These are phyloP conservation scores for Epipyxis sp. DNA, from an alignment of 108 stramenopile genomes.

Conservation along the genomic window DNA sequence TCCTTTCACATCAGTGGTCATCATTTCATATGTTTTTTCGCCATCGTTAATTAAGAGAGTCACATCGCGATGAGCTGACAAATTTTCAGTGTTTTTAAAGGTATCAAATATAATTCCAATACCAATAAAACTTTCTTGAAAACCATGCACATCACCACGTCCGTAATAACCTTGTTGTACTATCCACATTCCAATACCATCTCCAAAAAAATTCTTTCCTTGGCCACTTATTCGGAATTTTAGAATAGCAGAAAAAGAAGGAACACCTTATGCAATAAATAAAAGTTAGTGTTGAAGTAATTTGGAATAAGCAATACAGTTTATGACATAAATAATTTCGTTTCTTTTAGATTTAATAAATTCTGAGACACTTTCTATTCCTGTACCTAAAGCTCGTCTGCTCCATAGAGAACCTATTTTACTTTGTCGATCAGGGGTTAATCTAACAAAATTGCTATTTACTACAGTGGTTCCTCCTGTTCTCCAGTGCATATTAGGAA, in stretches of 20 bases:
- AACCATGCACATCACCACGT: slow-evolving; percentile 50
- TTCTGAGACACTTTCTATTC: too few species aligned
- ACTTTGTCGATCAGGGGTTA: slow-evolving; percentile 57
- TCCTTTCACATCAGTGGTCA: slow-evolving; percentile 15
- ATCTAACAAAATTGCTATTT: slow-evolving; percentile 55
- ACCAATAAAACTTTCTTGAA: slow-evolving; percentile 46
- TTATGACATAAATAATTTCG: too few species aligned
- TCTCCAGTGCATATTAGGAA: slow-evolving; percentile 3
- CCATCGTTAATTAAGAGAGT: slow-evolving; percentile 55
- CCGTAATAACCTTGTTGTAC: slow-evolving; percentile 18
- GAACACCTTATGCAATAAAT: too few species aligned
- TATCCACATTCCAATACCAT: slow-evolving; percentile 55
- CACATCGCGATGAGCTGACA: slow-evolving; percentile 53
- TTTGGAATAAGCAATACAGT: too few species aligned
- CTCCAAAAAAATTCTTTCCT: slow-evolving; percentile 54
- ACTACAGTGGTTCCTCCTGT: slow-evolving; percentile 41
- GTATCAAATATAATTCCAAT: slow-evolving; percentile 62
- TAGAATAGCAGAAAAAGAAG: slow-evolving; percentile 38
- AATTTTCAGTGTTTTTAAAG: slow-evolving; percentile 54
- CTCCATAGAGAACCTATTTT: slow-evolving; percentile 53
- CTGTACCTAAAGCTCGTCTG: slow-evolving; percentile 20
- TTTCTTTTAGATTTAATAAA: too few species aligned
- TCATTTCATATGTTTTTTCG: slow-evolving; percentile 9
- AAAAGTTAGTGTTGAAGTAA: too few species aligned
- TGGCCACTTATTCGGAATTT: slow-evolving; percentile 56